Evolutionary conservation across 495 filamentous ascomycete genomes (phyloP).

Genomic region (Polyplosphaeria fusca): DNA sequence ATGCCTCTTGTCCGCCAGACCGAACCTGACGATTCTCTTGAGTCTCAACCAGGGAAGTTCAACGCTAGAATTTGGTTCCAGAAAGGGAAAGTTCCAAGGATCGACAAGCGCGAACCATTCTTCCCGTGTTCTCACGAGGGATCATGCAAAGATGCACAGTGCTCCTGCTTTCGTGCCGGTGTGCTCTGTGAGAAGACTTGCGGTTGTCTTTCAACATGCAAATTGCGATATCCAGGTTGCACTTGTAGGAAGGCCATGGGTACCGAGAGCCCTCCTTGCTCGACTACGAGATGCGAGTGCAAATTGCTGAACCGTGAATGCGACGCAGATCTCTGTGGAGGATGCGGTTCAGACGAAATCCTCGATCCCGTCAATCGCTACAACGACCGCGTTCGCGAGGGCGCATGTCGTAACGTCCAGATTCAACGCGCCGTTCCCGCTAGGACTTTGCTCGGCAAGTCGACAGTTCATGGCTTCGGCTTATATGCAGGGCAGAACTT

Average conservation of each 20-base stretch:
- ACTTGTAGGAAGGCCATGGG: conserved; percentile 53
- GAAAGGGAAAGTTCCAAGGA: no score
- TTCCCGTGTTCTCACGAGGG: conserved; percentile 43
- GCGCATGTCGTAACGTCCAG: conserved; percentile 59
- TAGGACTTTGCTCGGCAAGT: conserved; percentile 59
- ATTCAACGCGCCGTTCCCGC: conserved; percentile 61
- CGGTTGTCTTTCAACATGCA: conserved; percentile 57
- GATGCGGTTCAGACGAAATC: conserved; percentile 61
- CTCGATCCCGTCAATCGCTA: conserved; percentile 59
- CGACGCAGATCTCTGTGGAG: conserved; percentile 63
- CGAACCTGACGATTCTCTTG: no score
- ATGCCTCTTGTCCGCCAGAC: no score
- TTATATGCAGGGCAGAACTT: conserved; percentile 63
- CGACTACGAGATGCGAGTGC: conserved; percentile 56
- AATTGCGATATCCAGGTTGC: conserved; percentile 64
- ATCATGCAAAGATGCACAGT: conserved; percentile 45
- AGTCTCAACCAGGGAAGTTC: no score
- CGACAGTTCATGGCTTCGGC: conserved; percentile 61
- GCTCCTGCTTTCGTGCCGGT: conserved; percentile 52
- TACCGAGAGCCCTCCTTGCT: conserved; percentile 44
- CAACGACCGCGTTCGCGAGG: conserved; percentile 48
- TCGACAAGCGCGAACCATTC: conserved; percentile 34
- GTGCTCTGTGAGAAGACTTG: conserved; percentile 68
- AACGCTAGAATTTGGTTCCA: no score
- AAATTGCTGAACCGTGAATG: conserved; percentile 64